Conservation (phyloP, 495 filamentous ascomycete genomes). For the Bryoglossum gracile region DNA sequence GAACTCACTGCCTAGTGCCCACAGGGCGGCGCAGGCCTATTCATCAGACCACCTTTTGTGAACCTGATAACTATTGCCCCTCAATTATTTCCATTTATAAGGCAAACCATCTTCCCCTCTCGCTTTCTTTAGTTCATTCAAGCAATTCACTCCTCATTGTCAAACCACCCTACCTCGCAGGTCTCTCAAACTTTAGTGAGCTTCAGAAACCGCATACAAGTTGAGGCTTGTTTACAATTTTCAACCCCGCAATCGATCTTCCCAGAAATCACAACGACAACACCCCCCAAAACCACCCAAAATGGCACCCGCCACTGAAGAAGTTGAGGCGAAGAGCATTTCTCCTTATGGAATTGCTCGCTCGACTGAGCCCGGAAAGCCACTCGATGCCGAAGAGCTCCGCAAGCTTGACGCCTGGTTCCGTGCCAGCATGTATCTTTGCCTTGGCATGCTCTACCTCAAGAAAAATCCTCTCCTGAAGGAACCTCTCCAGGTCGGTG, state of each 20-base stretch:
- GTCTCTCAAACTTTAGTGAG: background rate
- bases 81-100: constrained; percentile 8
- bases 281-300: background rate
- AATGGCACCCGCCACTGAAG: constrained; percentile 22
- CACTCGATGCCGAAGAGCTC: constrained; percentile 54
- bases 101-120: background rate
- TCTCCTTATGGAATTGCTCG: constrained; percentile 57
- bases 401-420: constrained; percentile 61
- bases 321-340: constrained; percentile 40
- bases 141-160: constrained; percentile 6
- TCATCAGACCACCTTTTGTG: constrained; percentile 7
- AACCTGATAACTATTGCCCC: constrained; percentile 2
- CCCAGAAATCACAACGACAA: background rate
- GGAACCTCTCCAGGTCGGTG: constrained; percentile 52
- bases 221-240: background rate
- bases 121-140: background rate
- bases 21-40: background rate
- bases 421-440: constrained; percentile 62
- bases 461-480: constrained; percentile 58
- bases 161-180: background rate
- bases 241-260: background rate
- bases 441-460: constrained; percentile 69
- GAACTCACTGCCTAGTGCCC: background rate
- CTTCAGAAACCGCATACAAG: background rate
- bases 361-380: constrained; percentile 49